Base-by-base conservation (phyloP, 2,329 filamentous ascomycete species). In the Mycosphaerelloides madeirae region DNA sequence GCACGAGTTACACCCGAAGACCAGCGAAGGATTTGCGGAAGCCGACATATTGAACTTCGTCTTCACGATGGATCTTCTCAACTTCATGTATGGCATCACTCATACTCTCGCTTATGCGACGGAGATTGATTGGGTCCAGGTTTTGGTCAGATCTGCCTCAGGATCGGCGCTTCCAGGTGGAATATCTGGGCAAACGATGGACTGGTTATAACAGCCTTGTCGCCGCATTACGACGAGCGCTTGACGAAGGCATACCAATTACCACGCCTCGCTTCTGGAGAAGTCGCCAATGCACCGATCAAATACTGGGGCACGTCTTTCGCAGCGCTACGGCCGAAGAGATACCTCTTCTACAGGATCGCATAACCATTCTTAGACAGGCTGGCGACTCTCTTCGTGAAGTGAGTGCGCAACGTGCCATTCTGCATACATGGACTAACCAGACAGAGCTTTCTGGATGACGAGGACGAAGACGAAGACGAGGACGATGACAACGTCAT, bases 171-270 rank as follows among this genome's bases (percentile, higher is more conserved):
- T 98, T 91, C 65, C 78, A 85, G 8, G 78, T 98, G 32, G 83
- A 87, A 45, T 97, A 96, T 66, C 78, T 77, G 35, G 89, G 81
- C 20, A 83, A 80, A 65, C 80, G 69, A 45, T 97, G 89, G 88
- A 96, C 89, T 0, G 93, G 93, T 3, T 98, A 98, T 67, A 95
- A 87, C 83, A 95, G 89, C 64, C 70, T 98, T 44, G 87, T 97
- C 15, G 93, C 93, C 18, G 80, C 85, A 16, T 66, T 98, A 58
- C 87, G 90, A 65, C 76, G 93, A 58, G 94, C 89, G 2, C 69
- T 97, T 32, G 89, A 97, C 40, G 90, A 96, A 74, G 85, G 85
- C 43, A 87, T 95, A 43, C 86, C 89, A 13, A 94, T 98, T 47
- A 96, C 90, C 5, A 87, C 82, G 47, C 85, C 91, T 5, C 78